Evolutionary conservation across 169 alveolate genomes (phyloP), one percentile per base, ranked within the genome.

Genomic region (Cryptosporidium viatorum): DNA sequence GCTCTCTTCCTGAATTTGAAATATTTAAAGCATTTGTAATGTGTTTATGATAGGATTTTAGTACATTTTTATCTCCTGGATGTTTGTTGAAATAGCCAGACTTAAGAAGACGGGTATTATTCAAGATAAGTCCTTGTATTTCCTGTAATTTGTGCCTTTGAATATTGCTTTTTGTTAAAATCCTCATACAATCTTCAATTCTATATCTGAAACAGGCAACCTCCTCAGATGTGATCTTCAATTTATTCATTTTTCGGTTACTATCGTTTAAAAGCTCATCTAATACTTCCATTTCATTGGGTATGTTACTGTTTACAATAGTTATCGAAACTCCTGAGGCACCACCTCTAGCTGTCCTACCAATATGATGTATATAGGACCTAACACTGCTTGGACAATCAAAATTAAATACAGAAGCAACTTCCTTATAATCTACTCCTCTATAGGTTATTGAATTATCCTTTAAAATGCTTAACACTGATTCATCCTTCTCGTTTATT

Each of bases 341-440:
- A 26, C 75, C 75, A 3, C 89, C 89, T 62, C 89, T 59, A 23
- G 89, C 89, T 37, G 89, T 80, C 45, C 89, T 59, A 7, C 89
- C 89, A 62, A 80, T 62, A 41, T 48, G 89, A 80, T 80, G 89
- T 39, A 80, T 80, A 62, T 80, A 80, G 7, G 89, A 80, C 18
- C 74, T 59, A 21, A 80, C 50, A 62, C 74, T 80, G 3, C 75
- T 48, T 10, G 89, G 89, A 41, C 89, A 80, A 29, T 80, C 89
- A 41, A 80, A 80, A 43, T 80, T 80, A 16, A 80, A 65, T 16
- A 80, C 89, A n/a, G 89, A 80, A 1, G 89, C 73, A 16, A 80
- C 89, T 43, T 65, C 89, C 39, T 80, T 59, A 23, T 80, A 80
- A 69, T 80, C 89, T 12, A 80, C 75, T 4, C 89, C 89, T 21